phyloP scores from a whole-genome alignment of 2,329 filamentous ascomycete species.

The Diaporthe ampelina region DNA sequence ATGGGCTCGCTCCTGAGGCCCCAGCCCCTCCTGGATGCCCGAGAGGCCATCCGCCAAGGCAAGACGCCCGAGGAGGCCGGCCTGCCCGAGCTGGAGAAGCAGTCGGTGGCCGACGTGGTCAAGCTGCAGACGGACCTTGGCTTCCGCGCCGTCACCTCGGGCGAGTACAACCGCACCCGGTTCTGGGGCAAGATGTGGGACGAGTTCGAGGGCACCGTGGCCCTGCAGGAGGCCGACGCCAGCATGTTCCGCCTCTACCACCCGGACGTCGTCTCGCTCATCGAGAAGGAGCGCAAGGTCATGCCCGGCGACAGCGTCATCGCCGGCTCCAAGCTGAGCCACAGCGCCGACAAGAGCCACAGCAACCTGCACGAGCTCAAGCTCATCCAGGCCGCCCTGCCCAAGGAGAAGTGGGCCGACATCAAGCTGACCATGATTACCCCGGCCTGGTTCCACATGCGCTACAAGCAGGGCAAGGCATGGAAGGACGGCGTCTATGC shows the following conservation, averaged over 20 bases:
- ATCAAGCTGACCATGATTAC: slow-evolving; percentile 70
- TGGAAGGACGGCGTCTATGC: slow-evolving; percentile 69
- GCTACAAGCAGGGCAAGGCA: slow-evolving; percentile 68
- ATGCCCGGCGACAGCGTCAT: slow-evolving; percentile 71
- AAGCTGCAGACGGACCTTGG: slow-evolving; percentile 77
- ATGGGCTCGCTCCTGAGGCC: slow-evolving; percentile 54
- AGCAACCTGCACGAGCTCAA: slow-evolving; percentile 66
- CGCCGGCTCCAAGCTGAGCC: slow-evolving; percentile 61
- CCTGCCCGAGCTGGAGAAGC: slow-evolving; percentile 73
- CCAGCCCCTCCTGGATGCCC: slow-evolving; percentile 58
- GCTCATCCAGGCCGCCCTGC: slow-evolving; percentile 61
- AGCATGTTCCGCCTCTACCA: slow-evolving; percentile 68
- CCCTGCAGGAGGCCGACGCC: slow-evolving; percentile 64
- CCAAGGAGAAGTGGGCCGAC: slow-evolving; percentile 62
- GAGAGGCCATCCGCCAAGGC: slow-evolving; percentile 70
- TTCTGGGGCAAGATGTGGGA: slow-evolving; percentile 69
- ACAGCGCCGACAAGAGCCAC: slow-evolving; percentile 55
- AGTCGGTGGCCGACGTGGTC: slow-evolving; percentile 76
- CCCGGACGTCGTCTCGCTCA: slow-evolving; percentile 67
- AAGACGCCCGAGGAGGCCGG: slow-evolving; percentile 65
- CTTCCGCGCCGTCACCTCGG: slow-evolving; percentile 76
- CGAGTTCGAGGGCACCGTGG: slow-evolving; percentile 64
- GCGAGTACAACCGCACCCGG: slow-evolving; percentile 74
- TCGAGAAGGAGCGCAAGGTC: slow-evolving; percentile 66
- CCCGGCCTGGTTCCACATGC: slow-evolving; percentile 67